These are phyloP conservation scores for Sphaerostilbella broomeana DNA, from an alignment of 2,329 filamentous ascomycete species.

Conservation along the genomic window DNA sequence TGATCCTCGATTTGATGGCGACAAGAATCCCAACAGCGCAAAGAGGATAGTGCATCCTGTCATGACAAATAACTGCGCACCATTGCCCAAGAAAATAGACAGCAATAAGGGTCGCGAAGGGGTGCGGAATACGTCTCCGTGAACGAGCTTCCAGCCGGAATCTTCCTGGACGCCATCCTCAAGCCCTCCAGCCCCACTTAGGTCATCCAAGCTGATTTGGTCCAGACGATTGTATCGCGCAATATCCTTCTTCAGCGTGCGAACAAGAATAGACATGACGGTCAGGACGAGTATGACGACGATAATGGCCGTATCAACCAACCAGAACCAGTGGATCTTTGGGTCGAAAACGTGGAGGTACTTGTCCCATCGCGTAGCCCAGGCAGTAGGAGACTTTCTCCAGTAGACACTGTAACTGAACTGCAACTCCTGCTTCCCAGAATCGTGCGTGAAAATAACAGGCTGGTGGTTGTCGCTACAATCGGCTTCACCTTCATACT, in stretches of 20 bases:
- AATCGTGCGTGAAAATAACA: conserved; percentile 56
- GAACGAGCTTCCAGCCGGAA: conserved; percentile 96
- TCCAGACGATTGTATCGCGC: conserved; percentile 93
- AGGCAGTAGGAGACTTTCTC: conserved; percentile 75
- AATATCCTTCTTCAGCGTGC: conserved; percentile 90
- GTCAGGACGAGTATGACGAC: conserved; percentile 87
- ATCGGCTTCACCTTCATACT: conserved; percentile 50
- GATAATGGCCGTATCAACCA: conserved; percentile 93
- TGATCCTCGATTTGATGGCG: conserved; percentile 89
- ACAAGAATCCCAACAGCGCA: conserved; percentile 88
- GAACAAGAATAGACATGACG: conserved; percentile 84
- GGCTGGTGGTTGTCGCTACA: conserved; percentile 54
- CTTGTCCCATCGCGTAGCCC: conserved; percentile 98
- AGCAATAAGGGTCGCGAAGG: conserved; percentile 78
- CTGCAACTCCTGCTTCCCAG: conserved; percentile 53
- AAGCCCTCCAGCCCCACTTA: conserved; percentile 68
- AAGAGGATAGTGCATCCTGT: conserved; percentile 90
- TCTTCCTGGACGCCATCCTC: conserved; percentile 96
- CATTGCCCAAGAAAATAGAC: conserved; percentile 84
- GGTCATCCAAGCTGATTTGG: conserved; percentile 81
- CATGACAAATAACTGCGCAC: conserved; percentile 96
- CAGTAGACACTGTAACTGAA: conserved; percentile 94
- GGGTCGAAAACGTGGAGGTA: conserved; percentile 96
- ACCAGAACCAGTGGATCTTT: conserved; percentile 98
- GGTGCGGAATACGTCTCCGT: conserved; percentile 92